These are phyloP conservation scores for Tricholoma furcatifolium DNA, from an alignment of 768 basidiomycete species.

Conservation along the genomic window DNA sequence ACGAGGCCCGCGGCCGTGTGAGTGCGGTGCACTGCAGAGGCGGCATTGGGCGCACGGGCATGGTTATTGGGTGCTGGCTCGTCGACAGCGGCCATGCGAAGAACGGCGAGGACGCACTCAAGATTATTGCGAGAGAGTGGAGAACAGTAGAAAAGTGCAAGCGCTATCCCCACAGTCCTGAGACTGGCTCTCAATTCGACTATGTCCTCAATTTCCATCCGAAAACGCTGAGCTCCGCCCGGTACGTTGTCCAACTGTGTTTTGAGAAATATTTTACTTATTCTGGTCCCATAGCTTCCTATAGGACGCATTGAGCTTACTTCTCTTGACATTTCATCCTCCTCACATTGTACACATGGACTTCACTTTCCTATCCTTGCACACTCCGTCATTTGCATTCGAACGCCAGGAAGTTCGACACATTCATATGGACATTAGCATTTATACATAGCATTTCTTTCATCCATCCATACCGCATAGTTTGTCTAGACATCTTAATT, in stretches of 20 bases:
- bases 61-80: conserved; percentile 70
- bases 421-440: conserved; percentile 2
- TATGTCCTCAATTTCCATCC: conserved; percentile 62
- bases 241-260: conserved; percentile 3
- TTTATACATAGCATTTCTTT: conserved; percentile 5
- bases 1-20: conserved; percentile 55
- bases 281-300: background rate
- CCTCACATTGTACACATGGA: background rate
- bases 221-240: conserved; percentile 7
- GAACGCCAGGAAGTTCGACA: conserved; percentile 4
- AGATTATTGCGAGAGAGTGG: conserved; percentile 69
- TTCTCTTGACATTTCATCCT: no score
- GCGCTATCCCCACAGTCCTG: conserved; percentile 73
- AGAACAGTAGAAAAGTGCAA: conserved; percentile 75
- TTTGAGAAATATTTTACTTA: background rate
- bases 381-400: background rate
- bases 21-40: conserved; percentile 80
- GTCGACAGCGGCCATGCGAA: conserved; percentile 62
- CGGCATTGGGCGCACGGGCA: conserved; percentile 72
- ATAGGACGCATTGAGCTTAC: background rate
- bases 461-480: background rate
- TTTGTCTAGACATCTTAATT: background rate
- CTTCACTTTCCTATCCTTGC: background rate
- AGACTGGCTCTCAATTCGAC: conserved; percentile 77
- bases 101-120: conserved; percentile 63